Evolutionary conservation across 2,329 filamentous ascomycete species (phyloP).

Genomic region (Aspergillus costaricaensis): DNA sequence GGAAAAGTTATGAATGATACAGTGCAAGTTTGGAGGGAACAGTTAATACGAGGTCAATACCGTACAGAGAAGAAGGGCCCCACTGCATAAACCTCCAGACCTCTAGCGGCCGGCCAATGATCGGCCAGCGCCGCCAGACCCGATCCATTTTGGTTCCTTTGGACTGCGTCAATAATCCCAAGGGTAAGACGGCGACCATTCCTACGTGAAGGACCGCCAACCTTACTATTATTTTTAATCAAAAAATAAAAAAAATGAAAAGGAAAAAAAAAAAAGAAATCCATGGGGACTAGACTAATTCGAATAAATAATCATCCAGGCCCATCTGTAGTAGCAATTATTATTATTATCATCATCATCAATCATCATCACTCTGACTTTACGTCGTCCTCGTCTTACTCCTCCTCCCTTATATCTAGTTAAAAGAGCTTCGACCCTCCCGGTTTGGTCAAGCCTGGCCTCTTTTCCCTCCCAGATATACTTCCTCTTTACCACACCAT

Average conservation of each 20-base stretch:
- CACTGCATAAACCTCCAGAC: slow-evolving; percentile 5
- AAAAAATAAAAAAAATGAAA: not conserved
- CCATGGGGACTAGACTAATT: not conserved
- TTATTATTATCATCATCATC: not conserved
- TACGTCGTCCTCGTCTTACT: not conserved
- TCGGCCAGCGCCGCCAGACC: not conserved
- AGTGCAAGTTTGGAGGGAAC: not conserved
- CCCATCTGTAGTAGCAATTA: not conserved
- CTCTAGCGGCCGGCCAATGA: slow-evolving; percentile 7
- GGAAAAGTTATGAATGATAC: not conserved
- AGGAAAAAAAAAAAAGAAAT: slow-evolving; percentile 3
- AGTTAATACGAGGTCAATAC: not conserved
- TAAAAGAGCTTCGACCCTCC: slow-evolving; percentile 1
- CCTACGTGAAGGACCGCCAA: not conserved
- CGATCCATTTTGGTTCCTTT: not conserved
- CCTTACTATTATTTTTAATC: slow-evolving; percentile 4
- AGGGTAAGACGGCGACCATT: slow-evolving; percentile 4
- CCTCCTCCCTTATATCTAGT: not conserved
- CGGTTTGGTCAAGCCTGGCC: not conserved
- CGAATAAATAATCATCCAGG: slow-evolving; percentile 8
- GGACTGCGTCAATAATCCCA: slow-evolving; percentile 4
- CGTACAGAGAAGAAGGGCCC: not conserved
- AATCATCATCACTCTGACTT: slow-evolving; percentile 1
- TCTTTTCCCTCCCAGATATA: not conserved
- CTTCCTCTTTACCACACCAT: not conserved